Evolutionary conservation across 192 early-diverging fungal genomes (phyloP).

Genomic region (Coemansia sp.): DNA sequence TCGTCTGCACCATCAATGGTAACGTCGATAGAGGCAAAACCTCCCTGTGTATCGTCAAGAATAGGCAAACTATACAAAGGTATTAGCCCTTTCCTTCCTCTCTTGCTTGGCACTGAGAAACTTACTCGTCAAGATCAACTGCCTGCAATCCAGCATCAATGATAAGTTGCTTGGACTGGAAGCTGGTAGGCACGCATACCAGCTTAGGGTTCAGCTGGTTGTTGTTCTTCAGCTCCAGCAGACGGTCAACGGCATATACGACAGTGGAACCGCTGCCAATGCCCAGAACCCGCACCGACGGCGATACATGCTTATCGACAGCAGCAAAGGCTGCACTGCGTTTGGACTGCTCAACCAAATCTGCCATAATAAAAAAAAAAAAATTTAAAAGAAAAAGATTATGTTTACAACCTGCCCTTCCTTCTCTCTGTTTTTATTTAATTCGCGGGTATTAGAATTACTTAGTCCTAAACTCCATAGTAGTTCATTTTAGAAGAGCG

Average conservation of each 20-base stretch:
- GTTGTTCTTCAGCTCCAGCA: constrained; percentile 64
- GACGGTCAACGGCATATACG: constrained; percentile 80
- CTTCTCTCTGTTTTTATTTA: not conserved
- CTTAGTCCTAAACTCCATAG: too few relatives aligned
- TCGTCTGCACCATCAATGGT: constrained; percentile 93
- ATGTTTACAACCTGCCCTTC: too few relatives aligned
- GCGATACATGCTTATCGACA: constrained; percentile 81
- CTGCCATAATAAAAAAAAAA: constrained; percentile 21
- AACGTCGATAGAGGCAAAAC: constrained; percentile 60
- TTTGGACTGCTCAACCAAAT: constrained; percentile 71
- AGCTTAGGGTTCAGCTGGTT: constrained; percentile 58
- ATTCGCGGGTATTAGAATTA: not conserved
- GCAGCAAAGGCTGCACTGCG: constrained; percentile 81
- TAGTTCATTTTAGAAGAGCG: not conserved
- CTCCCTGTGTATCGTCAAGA: constrained; percentile 42
- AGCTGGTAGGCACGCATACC: constrained; percentile 88
- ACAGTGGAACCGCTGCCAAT: constrained; percentile 87
- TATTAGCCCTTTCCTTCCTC: too few relatives aligned
- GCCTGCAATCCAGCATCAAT: constrained; percentile 77
- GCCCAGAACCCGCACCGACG: constrained; percentile 71
- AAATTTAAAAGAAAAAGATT: not conserved
- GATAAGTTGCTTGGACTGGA: constrained; percentile 86
- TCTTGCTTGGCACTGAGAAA: constrained; percentile 4
- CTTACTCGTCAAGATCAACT: constrained; percentile 72
- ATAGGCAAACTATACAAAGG: constrained; percentile 56